A percentile compares a stretch with the other conserved stretches of the same genome.
Evolutionary conservation across 306 rosid species (phyloP).

Genomic region (Corylus americana): DNA sequence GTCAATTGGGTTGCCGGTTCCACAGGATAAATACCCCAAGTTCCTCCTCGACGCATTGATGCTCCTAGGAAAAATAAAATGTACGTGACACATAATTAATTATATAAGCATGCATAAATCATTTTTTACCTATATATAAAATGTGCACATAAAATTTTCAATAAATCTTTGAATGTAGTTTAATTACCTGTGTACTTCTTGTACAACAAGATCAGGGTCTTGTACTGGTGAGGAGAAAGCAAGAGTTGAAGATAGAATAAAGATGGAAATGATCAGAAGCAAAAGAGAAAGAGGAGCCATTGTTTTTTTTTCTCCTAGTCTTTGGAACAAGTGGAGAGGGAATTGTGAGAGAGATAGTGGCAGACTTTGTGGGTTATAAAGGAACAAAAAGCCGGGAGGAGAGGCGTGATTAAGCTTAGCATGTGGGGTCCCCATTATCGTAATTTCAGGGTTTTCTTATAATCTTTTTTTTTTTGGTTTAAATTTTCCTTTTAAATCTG

Average conservation of each 20-base stretch:
- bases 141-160: no score
- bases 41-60: constrained; percentile 76
- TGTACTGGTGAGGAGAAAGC: constrained; percentile 44
- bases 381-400: constrained; percentile 72
- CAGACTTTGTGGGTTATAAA: constrained; percentile 31
- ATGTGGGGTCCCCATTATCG: constrained; percentile 42
- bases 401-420: constrained; percentile 75
- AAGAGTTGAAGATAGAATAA: constrained; percentile 23
- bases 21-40: constrained; percentile 68
- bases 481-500: background rate
- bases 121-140: background rate
- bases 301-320: background rate
- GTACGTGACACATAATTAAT: constrained; percentile 1
- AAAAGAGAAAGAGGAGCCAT: constrained; percentile 42
- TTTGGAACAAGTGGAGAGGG: constrained; percentile 6
- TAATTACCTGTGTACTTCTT: constrained; percentile 67
- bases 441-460: constrained; percentile 35
- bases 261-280: constrained; percentile 31
- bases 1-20: constrained; percentile 85
- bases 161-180: background rate
- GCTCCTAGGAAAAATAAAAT: constrained; percentile 44
- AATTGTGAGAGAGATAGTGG: constrained; percentile 4
- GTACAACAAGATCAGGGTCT: constrained; percentile 68
- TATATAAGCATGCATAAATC: background rate
- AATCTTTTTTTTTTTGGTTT: background rate